Evolutionary conservation across 805 yeast genomes (phyloP).

Genomic region (Candida multigemmis): DNA sequence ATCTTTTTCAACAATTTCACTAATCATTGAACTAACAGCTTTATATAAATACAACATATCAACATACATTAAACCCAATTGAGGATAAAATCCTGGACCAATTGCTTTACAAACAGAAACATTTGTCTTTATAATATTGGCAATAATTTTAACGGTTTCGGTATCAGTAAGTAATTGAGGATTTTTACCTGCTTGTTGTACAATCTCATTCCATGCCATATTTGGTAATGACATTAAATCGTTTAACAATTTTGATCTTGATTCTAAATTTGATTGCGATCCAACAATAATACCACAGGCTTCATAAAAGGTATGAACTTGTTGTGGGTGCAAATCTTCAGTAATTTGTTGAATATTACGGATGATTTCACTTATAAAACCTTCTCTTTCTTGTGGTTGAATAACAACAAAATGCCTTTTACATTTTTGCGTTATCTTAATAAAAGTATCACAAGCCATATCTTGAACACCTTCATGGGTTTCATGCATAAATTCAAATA

Average conservation of each 20-base stretch:
- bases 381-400: constrained; percentile 79
- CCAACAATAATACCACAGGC: constrained; percentile 93
- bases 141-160: constrained; percentile 86
- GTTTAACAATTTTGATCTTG: constrained; percentile 60
- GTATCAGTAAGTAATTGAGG: constrained; percentile 69
- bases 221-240: constrained; percentile 90
- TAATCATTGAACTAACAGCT: constrained; percentile 82
- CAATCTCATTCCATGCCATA: constrained; percentile 88
- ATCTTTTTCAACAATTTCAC: constrained; percentile 66
- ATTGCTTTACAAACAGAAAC: constrained; percentile 91
- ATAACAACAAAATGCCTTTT: constrained; percentile 87
- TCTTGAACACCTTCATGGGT: constrained; percentile 99
- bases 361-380: constrained; percentile 87
- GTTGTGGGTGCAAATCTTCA: constrained; percentile 91
- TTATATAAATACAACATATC: constrained; percentile 85
- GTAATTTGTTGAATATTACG: constrained; percentile 77
- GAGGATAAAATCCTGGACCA: constrained; percentile 87
- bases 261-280: constrained; percentile 67
- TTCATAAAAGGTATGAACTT: constrained; percentile 94
- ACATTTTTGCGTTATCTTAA: constrained; percentile 91
- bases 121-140: constrained; percentile 90
- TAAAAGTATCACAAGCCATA: constrained; percentile 99
- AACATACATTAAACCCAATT: constrained; percentile 75
- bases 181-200: constrained; percentile 75
- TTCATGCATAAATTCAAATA: constrained; percentile 98